Percentiles rank a stretch among this genome's conserved stretches.
Evolutionary conservation across 306 rosid species (phyloP).

Genomic region (Carpinus viminea): DNA sequence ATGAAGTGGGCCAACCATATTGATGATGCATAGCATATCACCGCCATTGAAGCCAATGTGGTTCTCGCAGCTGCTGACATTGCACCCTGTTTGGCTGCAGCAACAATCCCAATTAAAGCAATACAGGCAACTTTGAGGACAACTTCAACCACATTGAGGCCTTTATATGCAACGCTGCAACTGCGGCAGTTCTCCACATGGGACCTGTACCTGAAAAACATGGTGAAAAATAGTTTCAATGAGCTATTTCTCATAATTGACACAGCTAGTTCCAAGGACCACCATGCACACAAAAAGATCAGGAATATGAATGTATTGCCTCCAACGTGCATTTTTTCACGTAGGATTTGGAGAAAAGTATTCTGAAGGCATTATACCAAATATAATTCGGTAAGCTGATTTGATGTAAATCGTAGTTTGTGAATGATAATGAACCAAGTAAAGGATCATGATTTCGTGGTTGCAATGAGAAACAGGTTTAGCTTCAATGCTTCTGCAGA

Average conservation of each 20-base stretch:
- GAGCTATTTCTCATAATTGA: neutral
- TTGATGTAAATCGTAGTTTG: neutral
- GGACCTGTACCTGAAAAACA: constrained; percentile 64
- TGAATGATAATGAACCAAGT: no score
- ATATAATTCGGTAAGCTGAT: neutral
- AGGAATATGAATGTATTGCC: neutral
- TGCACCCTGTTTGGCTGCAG: constrained; percentile 51
- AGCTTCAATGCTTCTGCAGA: neutral
- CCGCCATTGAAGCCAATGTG: constrained; percentile 49
- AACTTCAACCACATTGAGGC: constrained; percentile 62
- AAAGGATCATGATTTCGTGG: neutral
- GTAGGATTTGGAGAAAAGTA: neutral
- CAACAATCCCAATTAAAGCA: constrained; percentile 67
- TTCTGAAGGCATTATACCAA: neutral
- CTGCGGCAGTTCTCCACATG: constrained; percentile 87
- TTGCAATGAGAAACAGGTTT: neutral
- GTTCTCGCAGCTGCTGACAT: constrained; percentile 46
- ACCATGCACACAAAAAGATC: neutral
- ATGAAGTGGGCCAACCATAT: constrained; percentile 74
- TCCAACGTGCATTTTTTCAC: no score
- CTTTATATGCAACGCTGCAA: constrained; percentile 73
- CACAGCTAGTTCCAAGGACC: neutral
- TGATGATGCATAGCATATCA: constrained; percentile 68
- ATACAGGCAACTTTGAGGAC: constrained; percentile 58
- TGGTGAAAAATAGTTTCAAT: neutral